phyloP scores from a whole-genome alignment of 129 eudicot genomes.

The Lonicera japonica region DNA sequence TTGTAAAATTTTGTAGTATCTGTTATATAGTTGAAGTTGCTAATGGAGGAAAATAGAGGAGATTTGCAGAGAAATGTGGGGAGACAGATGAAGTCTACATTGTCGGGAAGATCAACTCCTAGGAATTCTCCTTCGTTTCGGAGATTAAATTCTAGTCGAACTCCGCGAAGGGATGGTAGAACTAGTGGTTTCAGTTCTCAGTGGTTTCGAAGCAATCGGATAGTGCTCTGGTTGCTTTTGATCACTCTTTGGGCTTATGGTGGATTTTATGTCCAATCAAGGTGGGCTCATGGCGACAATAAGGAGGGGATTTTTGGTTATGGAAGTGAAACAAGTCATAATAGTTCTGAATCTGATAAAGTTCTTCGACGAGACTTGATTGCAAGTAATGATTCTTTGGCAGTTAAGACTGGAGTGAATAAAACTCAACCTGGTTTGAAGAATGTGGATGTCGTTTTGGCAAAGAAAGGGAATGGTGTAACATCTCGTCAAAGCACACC shows the following conservation, averaged over 20 bases:
- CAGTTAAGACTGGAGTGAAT: conserved; percentile 9
- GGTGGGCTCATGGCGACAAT: conserved; percentile 96
- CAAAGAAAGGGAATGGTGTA: conserved; percentile 24
- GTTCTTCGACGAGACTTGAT: conserved; percentile 41
- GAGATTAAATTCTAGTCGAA: conserved; percentile 60
- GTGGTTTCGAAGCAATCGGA: conserved; percentile 59
- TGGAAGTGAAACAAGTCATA: conserved; percentile 33
- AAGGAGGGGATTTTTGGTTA: conserved; percentile 65
- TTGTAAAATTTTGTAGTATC: conserved; percentile 12
- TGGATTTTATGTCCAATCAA: conserved; percentile 83
- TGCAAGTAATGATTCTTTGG: conserved; percentile 27
- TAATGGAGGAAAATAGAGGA: too few relatives aligned
- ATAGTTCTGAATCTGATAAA: conserved; percentile 19
- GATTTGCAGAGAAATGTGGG: conserved; percentile 38
- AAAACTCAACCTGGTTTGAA: conserved; percentile 30
- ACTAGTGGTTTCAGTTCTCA: conserved; percentile 31
- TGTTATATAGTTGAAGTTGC: conserved; percentile 14
- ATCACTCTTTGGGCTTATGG: conserved; percentile 97
- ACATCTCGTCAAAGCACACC: conserved; percentile 19
- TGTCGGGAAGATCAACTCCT: conserved; percentile 74
- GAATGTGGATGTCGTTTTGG: conserved; percentile 24
- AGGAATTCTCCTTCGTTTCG: conserved; percentile 79
- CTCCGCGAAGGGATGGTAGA: conserved; percentile 68
- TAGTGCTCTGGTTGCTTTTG: conserved; percentile 89
- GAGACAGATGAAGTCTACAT: conserved; percentile 57